Percentiles rank a stretch among this genome's conserved stretches.
phyloP scores from a whole-genome alignment of 768 basidiomycete genomes.

The Leccinum uliginosum region DNA sequence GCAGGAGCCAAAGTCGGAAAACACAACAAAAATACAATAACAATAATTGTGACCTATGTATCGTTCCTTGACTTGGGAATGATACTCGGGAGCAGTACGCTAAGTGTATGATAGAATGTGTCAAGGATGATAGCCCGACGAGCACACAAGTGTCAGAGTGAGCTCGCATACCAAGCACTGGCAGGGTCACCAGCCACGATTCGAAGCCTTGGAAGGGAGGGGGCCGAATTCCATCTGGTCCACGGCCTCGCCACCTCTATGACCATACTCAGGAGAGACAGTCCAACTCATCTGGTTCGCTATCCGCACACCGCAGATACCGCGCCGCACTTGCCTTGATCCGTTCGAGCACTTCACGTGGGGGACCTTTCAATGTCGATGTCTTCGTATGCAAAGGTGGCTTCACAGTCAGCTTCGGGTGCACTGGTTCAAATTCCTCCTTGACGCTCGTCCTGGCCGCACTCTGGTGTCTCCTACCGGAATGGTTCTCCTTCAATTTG shows the following conservation, averaged over 20 bases:
- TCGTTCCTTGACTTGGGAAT: not conserved
- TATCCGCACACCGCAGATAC: conserved; percentile 17
- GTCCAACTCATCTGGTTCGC: conserved; percentile 45
- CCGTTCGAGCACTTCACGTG: conserved; percentile 36
- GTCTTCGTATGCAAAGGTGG: conserved; percentile 9
- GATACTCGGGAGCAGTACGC: not conserved
- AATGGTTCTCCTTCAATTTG: conserved; percentile 34
- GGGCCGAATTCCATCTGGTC: not conserved
- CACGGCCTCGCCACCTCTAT: not conserved
- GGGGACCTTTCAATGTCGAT: conserved; percentile 30
- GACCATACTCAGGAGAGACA: conserved; percentile 36
- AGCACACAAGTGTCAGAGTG: not conserved
- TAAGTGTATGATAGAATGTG: not conserved
- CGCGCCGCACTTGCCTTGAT: conserved; percentile 30
- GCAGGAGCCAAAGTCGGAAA: not conserved
- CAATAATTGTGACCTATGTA: not conserved
- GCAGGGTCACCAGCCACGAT: not conserved
- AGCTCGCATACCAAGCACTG: not conserved
- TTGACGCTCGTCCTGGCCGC: not conserved
- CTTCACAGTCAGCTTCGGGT: not conserved
- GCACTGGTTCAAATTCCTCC: not conserved
- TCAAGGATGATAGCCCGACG: not conserved
- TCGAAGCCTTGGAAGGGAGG: not conserved
- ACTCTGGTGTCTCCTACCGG: not conserved
- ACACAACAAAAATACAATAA: not conserved